Percentiles rank a stretch among this genome's conserved stretches.
These are phyloP conservation scores for Spizellomyces sp. DNA, from an alignment of 192 early-diverging fungal species.

Conservation along the genomic window DNA sequence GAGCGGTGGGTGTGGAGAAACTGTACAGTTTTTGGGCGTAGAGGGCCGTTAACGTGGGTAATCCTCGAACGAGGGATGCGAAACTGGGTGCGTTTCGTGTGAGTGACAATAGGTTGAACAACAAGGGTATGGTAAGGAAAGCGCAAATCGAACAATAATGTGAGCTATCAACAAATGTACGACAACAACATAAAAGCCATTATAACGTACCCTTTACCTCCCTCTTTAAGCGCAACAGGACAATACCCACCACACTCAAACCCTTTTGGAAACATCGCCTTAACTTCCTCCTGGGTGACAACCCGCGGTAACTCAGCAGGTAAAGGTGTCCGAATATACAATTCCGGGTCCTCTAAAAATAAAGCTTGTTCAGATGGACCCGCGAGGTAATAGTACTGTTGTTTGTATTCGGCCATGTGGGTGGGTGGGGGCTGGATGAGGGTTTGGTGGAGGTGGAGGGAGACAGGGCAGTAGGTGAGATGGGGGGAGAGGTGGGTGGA, in stretches of 20 bases:
- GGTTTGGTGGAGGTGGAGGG: conserved; percentile 40
- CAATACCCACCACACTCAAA: conserved; percentile 63
- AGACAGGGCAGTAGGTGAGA: conserved; percentile 47
- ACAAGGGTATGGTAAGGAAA: too few relatives aligned
- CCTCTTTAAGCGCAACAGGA: conserved; percentile 53
- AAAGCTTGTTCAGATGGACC: conserved; percentile 26
- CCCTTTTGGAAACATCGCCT: conserved; percentile 50
- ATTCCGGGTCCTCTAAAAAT: conserved; percentile 47
- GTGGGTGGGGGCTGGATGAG: conserved; percentile 32
- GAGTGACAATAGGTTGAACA: too few relatives aligned
- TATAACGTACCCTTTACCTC: conserved; percentile 40
- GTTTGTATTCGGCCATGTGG: conserved; percentile 55
- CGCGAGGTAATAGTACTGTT: conserved; percentile 45
- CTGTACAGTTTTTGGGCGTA: conserved; percentile 52
- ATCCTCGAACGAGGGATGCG: conserved; percentile 47
- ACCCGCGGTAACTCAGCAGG: conserved; percentile 46
- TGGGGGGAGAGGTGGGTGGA: conserved; percentile 28
- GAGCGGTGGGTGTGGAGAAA: conserved; percentile 33
- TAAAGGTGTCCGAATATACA: conserved; percentile 41
- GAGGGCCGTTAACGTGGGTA: conserved; percentile 42
- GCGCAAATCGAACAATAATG: neutral
- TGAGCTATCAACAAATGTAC: neutral
- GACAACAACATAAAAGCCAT: too few relatives aligned
- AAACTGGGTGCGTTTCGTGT: conserved; percentile 21
- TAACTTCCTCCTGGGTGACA: conserved; percentile 22